These are phyloP conservation scores for Golubevia pallescens DNA, from an alignment of 1,284 basidiomycete species.

Conservation along the genomic window DNA sequence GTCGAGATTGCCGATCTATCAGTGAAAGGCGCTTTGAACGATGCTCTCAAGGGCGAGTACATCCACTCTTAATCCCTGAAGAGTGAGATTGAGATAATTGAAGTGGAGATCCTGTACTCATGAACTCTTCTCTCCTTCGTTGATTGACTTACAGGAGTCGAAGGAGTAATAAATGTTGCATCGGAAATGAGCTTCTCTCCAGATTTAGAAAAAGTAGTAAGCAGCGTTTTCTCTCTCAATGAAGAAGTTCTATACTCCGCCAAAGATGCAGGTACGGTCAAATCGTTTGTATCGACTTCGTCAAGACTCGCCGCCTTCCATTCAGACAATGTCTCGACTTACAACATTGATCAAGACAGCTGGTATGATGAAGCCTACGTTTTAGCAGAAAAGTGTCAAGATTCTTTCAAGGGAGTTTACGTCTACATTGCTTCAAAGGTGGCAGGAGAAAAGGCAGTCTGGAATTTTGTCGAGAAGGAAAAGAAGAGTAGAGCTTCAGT, in stretches of 20 bases:
- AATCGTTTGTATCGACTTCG: not conserved
- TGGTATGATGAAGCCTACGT: not conserved
- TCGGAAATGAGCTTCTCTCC: not conserved
- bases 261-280: not conserved
- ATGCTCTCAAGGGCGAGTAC: not conserved
- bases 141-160: too few species aligned
- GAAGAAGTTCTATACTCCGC: not conserved
- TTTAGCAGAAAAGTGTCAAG: not conserved
- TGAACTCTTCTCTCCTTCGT: too few species aligned
- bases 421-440: not conserved
- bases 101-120: too few species aligned
- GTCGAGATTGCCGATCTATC: not conserved
- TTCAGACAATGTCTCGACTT: not conserved
- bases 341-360: not conserved
- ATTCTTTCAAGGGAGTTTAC: not conserved
- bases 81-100: too few species aligned
- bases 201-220: not conserved
- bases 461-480: not conserved
- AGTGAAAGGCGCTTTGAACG: not conserved
- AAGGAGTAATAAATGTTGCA: too few species aligned
- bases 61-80: too few species aligned
- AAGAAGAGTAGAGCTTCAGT: not conserved
- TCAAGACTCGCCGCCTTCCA: not conserved
- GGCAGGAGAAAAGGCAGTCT: not conserved
- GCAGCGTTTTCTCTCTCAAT: not conserved